These are phyloP conservation scores for Aspergillus sp. DNA, from an alignment of 2,329 filamentous ascomycete species.

Conservation along the genomic window DNA sequence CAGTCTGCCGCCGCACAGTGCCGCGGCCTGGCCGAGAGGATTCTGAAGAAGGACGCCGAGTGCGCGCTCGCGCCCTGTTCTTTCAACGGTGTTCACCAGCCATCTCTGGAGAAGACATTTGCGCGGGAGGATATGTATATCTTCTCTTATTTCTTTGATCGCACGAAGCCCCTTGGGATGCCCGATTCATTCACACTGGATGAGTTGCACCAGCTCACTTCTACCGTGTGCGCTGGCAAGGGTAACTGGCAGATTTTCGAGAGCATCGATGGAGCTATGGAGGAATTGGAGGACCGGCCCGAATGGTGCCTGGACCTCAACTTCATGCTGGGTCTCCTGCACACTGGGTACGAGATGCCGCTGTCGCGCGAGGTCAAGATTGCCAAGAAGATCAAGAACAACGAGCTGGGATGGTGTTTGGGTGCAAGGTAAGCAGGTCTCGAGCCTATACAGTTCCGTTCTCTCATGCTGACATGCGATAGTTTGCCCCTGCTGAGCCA, in stretches of 20 bases:
- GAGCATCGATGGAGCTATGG: constrained; percentile 64
- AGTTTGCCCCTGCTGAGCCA: constrained; percentile 76
- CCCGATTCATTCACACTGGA: constrained; percentile 91
- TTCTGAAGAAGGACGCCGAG: constrained; percentile 73
- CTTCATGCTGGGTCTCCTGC: constrained; percentile 87
- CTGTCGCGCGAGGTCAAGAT: constrained; percentile 93
- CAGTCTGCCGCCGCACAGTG: constrained; percentile 69
- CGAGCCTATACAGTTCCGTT: constrained; percentile 4
- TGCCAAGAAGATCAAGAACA: constrained; percentile 96
- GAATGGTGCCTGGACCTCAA: constrained; percentile 93
- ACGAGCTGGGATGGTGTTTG: constrained; percentile 95
- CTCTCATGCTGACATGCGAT: constrained; percentile 13
- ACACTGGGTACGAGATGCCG: constrained; percentile 97
- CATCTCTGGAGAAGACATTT: constrained; percentile 85
- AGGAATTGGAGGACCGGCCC: constrained; percentile 70
- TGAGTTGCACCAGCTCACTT: constrained; percentile 77
- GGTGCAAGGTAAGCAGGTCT: constrained; percentile 67
- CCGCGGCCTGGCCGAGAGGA: constrained; percentile 80
- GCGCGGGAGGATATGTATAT: constrained; percentile 85
- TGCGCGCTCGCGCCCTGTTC: constrained; percentile 88
- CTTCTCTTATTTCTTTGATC: constrained; percentile 97
- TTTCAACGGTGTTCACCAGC: constrained; percentile 96
- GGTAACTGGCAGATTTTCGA: constrained; percentile 71
- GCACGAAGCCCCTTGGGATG: constrained; percentile 88
- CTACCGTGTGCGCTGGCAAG: constrained; percentile 74